phyloP scores from a whole-genome alignment of 805 yeast genomes.

The Metschnikowia amazonensis region DNA sequence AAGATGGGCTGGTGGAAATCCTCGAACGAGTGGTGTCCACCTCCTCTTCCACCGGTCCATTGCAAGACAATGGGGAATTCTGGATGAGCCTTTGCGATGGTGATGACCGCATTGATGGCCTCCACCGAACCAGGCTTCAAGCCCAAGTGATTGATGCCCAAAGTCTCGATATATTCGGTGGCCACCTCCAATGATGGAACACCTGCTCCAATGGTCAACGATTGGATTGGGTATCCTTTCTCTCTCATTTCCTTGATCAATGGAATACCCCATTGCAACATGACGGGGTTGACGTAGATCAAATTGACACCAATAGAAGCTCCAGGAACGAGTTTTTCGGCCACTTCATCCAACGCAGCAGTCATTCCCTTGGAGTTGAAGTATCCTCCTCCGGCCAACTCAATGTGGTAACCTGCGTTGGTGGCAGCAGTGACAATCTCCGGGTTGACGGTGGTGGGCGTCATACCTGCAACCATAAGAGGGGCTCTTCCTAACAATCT shows the following conservation, averaged over 20 bases:
- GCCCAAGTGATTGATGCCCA: constrained; percentile 90
- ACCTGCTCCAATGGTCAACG: constrained; percentile 98
- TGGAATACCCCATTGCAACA: constrained; percentile 99
- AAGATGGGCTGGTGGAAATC: constrained; percentile 97
- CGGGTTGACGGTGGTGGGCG: constrained; percentile 95
- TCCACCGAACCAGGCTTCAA: constrained; percentile 98
- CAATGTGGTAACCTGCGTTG: constrained; percentile 96
- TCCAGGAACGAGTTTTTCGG: constrained; percentile 68
- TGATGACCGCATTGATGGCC: constrained; percentile 78
- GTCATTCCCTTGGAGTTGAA: constrained; percentile 71
- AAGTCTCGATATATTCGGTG: constrained; percentile 86
- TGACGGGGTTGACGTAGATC: constrained; percentile 93
- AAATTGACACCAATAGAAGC: constrained; percentile 87
- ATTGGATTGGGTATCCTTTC: constrained; percentile 93
- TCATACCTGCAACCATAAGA: constrained; percentile 98
- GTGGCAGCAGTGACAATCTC: constrained; percentile 91
- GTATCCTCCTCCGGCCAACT: constrained; percentile 99
- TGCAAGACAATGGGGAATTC: constrained; percentile 93
- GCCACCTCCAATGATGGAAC: constrained; percentile 98
- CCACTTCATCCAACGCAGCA: constrained; percentile 70
- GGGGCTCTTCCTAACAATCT: constrained; percentile 93
- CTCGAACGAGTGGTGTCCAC: constrained; percentile 99
- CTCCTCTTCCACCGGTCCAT: constrained; percentile 99
- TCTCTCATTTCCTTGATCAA: constrained; percentile 83
- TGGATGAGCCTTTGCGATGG: constrained; percentile 95